Evolutionary conservation across 2,329 filamentous ascomycete genomes (phyloP), one percentile per base, ranked within the genome.

Genomic region (Diplodia corticola): DNA sequence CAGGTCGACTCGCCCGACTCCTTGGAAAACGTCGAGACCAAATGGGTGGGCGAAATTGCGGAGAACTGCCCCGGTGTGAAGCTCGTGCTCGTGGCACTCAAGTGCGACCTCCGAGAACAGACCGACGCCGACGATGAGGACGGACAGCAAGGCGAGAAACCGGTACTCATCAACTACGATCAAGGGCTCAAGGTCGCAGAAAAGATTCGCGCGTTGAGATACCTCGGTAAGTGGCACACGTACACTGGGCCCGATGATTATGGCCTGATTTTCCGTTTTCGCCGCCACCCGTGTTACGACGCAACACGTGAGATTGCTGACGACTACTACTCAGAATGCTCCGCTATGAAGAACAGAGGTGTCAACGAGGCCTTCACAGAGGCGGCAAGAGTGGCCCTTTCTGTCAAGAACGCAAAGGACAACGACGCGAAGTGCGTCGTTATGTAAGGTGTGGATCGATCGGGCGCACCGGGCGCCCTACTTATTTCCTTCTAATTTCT

Each of bases 331-430:
- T 53, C 73, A 89, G 95, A 99, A 84, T 99, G 95, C 83, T 98
- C 95, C 44, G 95, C 95, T 66, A 98, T 98, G 89, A 90, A 93
- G 81, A 99, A 99, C 80, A 88, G 95, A 60, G 95, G 95, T 68
- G 96, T 99, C 75, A 97, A 98, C 80, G 95, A 99, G 80, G 95
- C 95, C 50, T 99, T 99, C 75, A 98, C 95, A 48, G 95, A 99
- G 82, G 95, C 95, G 48, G 94, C 95, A 26, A 90, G 96, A 74
- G 95, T 99, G 40, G 95, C 95, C 15, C 84, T 99, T 33, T 78
- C 80, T 67, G 82, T 84, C 70, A 84, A 84, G 77, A 81, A 78
- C 64, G 77, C 76, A 69, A 83, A 81, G 71, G 81, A 84, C 72
- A 81, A 81, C 71, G 75, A 78, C 59, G 73, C 73, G 69, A 75